Evolutionary conservation across 2,329 filamentous ascomycete genomes (phyloP).

Genomic region (Didymella lethalis): DNA sequence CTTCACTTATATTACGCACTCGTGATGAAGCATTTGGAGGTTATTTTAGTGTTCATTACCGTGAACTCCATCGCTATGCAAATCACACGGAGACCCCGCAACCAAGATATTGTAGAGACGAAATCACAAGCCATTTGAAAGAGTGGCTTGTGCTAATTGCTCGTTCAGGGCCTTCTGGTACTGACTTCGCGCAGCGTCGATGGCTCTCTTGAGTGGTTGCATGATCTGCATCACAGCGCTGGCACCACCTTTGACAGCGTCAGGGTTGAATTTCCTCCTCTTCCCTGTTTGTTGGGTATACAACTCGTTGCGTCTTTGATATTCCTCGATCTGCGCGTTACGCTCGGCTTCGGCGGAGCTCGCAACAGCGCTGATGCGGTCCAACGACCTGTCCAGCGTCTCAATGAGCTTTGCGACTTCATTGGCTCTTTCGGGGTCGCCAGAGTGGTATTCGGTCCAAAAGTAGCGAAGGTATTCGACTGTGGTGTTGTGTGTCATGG

Average conservation of each 20-base stretch:
- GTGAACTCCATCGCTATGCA: conserved; percentile 47
- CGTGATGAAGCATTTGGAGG: not conserved
- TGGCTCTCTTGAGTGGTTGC: conserved; percentile 73
- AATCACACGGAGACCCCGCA: conserved; percentile 11
- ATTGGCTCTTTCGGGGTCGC: conserved; percentile 78
- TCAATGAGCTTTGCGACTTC: conserved; percentile 85
- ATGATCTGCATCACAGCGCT: conserved; percentile 79
- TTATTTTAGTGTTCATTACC: conserved; percentile 1
- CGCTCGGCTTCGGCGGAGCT: conserved; percentile 80
- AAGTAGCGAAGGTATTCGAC: conserved; percentile 98
- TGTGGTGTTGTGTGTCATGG: conserved; percentile 86
- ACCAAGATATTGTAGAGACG: not conserved
- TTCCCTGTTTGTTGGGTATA: conserved; percentile 76
- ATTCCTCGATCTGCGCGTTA: conserved; percentile 68
- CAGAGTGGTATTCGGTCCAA: conserved; percentile 90
- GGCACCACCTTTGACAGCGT: conserved; percentile 75
- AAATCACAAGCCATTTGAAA: conserved; percentile 5
- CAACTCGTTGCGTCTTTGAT: conserved; percentile 74
- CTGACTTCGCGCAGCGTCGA: conserved; percentile 73
- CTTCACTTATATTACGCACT: not conserved
- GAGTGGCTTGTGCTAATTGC: conserved; percentile 54
- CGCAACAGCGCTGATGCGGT: conserved; percentile 81
- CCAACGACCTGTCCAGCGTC: conserved; percentile 77
- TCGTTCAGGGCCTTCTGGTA: conserved; percentile 74
- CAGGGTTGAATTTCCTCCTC: conserved; percentile 73